phyloP scores from a whole-genome alignment of 176 grass and related monocot genomes.

The Poa pratensis region DNA sequence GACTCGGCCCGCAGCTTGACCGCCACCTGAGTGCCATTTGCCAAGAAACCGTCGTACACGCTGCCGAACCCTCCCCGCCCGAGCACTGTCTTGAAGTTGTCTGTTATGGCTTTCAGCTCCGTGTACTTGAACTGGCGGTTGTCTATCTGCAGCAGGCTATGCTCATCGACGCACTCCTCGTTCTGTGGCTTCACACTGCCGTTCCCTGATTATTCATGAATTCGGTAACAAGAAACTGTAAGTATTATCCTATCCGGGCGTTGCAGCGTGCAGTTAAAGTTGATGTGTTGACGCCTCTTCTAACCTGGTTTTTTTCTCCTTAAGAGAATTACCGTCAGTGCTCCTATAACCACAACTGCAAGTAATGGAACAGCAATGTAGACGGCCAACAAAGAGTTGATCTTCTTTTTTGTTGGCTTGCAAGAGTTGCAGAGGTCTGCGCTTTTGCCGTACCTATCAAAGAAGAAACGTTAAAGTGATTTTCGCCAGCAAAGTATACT shows the following conservation, averaged over 20 bases:
- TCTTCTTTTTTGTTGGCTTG: constrained; percentile 35
- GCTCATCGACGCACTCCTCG: background rate
- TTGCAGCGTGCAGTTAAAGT: too few relatives aligned
- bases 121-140: constrained; percentile 59
- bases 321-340: background rate
- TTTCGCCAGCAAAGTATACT: background rate
- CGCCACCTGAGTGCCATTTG: constrained; percentile 66
- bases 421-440: constrained; percentile 49
- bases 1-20: constrained; percentile 57
- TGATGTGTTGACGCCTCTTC: background rate
- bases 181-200: constrained; percentile 34
- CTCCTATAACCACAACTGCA: constrained; percentile 29
- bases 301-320: constrained; percentile 35
- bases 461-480: background rate
- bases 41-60: constrained; percentile 61
- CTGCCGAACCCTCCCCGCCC: constrained; percentile 70
- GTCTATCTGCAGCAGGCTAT: constrained; percentile 36
- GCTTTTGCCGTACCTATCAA: constrained; percentile 40
- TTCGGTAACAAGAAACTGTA: background rate
- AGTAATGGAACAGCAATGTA: constrained; percentile 45
- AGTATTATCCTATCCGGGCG: background rate
- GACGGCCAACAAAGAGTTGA: constrained; percentile 29
- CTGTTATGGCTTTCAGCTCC: constrained; percentile 55
- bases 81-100: constrained; percentile 56
- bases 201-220: constrained; percentile 1